A percentile compares a stretch with the other conserved stretches of the same genome.
These are phyloP conservation scores for Capniomyces stellatus DNA, from an alignment of 371 early-diverging fungal species.

Conservation along the genomic window DNA sequence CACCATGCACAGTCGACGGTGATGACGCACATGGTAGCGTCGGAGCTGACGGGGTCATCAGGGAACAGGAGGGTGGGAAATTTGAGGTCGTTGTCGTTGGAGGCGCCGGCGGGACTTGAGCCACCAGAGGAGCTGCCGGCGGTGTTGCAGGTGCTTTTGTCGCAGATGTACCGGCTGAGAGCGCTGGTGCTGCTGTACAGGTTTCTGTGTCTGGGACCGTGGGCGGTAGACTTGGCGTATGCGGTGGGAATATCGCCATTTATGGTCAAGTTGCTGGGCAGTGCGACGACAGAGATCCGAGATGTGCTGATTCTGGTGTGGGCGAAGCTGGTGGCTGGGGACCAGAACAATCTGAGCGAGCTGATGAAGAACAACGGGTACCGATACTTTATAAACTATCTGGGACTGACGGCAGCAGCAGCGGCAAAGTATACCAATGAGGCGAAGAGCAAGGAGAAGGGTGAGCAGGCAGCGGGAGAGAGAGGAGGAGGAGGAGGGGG, in stretches of 20 bases:
- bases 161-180: constrained; percentile 82
- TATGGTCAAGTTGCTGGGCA: constrained; percentile 83
- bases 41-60: constrained; percentile 5
- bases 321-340: constrained; percentile 88
- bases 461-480: background rate
- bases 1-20: constrained; percentile 36
- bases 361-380: constrained; percentile 81
- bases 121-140: constrained; percentile 90
- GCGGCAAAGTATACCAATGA: background rate
- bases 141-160: constrained; percentile 84
- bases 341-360: constrained; percentile 72
- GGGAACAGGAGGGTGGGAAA: background rate
- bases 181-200: constrained; percentile 77
- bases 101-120: constrained; percentile 38
- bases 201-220: constrained; percentile 85
- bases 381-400: constrained; percentile 78
- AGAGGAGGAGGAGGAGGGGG: background rate
- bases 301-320: constrained; percentile 91
- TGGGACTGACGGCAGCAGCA: constrained; percentile 50
- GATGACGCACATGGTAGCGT: constrained; percentile 15
- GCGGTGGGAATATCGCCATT: constrained; percentile 94
- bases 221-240: constrained; percentile 86
- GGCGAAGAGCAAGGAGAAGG: background rate
- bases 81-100: constrained; percentile 21
- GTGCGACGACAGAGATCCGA: constrained; percentile 81